Evolutionary conservation across 305 asterid genomes (phyloP), one percentile per base, ranked within the genome.

Genomic region (Solanum hybrid): DNA sequence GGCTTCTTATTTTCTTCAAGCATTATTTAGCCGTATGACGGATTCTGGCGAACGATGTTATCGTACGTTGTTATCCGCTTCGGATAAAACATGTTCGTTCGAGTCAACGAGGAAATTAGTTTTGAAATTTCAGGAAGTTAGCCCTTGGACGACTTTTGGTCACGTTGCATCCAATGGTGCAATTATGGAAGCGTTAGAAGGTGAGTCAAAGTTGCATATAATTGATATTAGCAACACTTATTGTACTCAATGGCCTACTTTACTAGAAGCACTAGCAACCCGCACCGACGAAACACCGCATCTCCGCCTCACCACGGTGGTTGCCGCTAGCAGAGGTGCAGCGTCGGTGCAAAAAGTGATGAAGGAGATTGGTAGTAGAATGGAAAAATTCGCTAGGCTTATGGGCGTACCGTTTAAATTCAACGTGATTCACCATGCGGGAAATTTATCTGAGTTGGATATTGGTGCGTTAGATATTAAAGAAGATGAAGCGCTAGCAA

Each of bases 231-330:
- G 98, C 90, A 96, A 97, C 93, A 98, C 99, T 1, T 97, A 91
- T 87, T 97, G 99, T 93, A 97, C 99, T 3, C 99, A 98, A 93
- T 98, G 99, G 99, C 99, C 99, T 12, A 98, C 98, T 85, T 87
- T 98, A 26, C 93, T 98, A 0, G 99, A 98, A 92, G 99, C 99
- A 34, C 93, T 98, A 40, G 99, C 99, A 31, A 98, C 98, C 1
- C 91, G 99, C 7, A 90, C 94, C 0, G 98, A 97, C 42, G 99
- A 98, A 27, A 96, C 99, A 4, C 99, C 99, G 9, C 98, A 94
- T 26, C 94, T 98, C 24, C 92, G 95, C 32, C 89, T 98, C 91
- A 96, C 99, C 72, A 90, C 98, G 32, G 97, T 97, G 85, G 96
- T 96, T 0, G 91, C 90, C 3, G 22, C 86, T 2, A 90, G 89